Conservation (phyloP, 1,284 basidiomycete genomes). For the Gymnopus androsaceus region DNA sequence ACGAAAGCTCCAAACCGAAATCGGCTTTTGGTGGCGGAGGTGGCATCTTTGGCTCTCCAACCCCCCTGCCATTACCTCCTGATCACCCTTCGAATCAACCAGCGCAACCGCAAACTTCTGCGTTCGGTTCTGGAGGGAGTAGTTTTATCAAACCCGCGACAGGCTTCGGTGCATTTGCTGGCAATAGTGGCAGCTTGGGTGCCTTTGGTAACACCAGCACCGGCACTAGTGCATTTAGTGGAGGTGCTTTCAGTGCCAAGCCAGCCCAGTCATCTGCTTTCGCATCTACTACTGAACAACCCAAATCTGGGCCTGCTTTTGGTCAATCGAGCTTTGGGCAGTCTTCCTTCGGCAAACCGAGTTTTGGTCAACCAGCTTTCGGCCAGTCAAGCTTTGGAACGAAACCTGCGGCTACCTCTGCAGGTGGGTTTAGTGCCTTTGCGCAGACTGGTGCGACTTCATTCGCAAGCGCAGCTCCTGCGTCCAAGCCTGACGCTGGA, state of each 20-base stretch:
- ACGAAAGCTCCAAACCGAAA: slow-evolving; percentile 20
- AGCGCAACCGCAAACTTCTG: slow-evolving; percentile 4
- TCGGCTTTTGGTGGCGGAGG: slow-evolving; percentile 4
- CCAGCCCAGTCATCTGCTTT: slow-evolving; percentile 10
- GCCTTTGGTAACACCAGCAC: slow-evolving; percentile 8
- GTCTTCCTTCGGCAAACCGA: slow-evolving; percentile 17
- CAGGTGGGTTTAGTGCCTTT: slow-evolving; percentile 30
- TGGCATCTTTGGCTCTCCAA: slow-evolving; percentile 18
- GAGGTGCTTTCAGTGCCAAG: slow-evolving; percentile 16
- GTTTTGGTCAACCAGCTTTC: slow-evolving; percentile 22
- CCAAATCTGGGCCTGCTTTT: slow-evolving; percentile 8
- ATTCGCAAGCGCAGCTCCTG: slow-evolving; percentile 9
- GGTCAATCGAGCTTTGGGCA: slow-evolving; percentile 13
- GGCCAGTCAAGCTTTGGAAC: slow-evolving; percentile 27
- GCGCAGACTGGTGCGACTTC: slow-evolving; percentile 7
- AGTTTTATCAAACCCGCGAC: slow-evolving; percentile 25
- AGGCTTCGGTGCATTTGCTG: slow-evolving; percentile 35
- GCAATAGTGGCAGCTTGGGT: slow-evolving; percentile 27
- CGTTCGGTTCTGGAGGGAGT: slow-evolving; percentile 4
- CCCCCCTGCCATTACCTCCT: slow-evolving; percentile 12
- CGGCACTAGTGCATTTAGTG: slow-evolving; percentile 4
- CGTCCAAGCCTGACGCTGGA: slow-evolving; percentile 2
- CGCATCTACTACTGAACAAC: background rate
- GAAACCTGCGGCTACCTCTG: slow-evolving; percentile 14
- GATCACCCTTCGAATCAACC: slow-evolving; percentile 15